A percentile compares a stretch with the other conserved stretches of the same genome.
These are phyloP conservation scores for Russula sp. DNA, from an alignment of 768 basidiomycete genomes.

Conservation along the genomic window DNA sequence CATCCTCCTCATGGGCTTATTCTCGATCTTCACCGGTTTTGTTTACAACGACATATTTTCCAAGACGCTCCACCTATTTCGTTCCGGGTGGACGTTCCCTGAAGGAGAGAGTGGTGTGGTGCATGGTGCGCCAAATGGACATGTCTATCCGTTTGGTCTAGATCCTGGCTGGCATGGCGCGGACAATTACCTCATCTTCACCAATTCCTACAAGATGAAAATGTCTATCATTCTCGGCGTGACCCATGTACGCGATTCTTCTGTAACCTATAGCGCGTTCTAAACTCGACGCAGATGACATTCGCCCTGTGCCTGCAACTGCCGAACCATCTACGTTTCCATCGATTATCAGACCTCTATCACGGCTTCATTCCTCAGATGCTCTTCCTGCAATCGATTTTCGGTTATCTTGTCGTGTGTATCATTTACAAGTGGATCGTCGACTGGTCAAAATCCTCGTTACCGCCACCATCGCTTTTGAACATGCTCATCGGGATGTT, in stretches of 20 bases:
- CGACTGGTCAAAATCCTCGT: slow-evolving; percentile 72
- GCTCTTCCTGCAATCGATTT: slow-evolving; percentile 95
- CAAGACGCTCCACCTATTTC: slow-evolving; percentile 78
- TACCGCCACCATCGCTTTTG: slow-evolving; percentile 78
- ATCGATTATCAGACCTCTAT: slow-evolving; percentile 77
- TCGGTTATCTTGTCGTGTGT: slow-evolving; percentile 90
- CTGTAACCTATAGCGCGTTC: neutral
- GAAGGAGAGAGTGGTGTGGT: slow-evolving; percentile 35
- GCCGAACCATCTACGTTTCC: slow-evolving; percentile 93
- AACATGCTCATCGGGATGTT: slow-evolving; percentile 98
- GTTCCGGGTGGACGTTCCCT: slow-evolving; percentile 82
- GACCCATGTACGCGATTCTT: slow-evolving; percentile 63
- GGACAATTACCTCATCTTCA: slow-evolving; percentile 87
- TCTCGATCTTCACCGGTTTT: slow-evolving; percentile 93
- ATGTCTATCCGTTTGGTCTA: slow-evolving; percentile 86
- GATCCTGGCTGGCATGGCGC: slow-evolving; percentile 95
- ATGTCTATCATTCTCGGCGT: slow-evolving; percentile 96
- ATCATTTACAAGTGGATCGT: slow-evolving; percentile 97
- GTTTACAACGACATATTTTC: slow-evolving; percentile 99
- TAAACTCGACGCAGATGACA: slow-evolving; percentile 71
- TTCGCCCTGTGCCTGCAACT: slow-evolving; percentile 95
- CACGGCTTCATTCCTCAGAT: slow-evolving; percentile 97
- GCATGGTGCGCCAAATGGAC: slow-evolving; percentile 49
- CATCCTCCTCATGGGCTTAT: slow-evolving; percentile 95
- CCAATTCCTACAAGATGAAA: slow-evolving; percentile 99